Evolutionary conservation across 495 filamentous ascomycete species (phyloP).

Genomic region (Xylaria bambusicola): DNA sequence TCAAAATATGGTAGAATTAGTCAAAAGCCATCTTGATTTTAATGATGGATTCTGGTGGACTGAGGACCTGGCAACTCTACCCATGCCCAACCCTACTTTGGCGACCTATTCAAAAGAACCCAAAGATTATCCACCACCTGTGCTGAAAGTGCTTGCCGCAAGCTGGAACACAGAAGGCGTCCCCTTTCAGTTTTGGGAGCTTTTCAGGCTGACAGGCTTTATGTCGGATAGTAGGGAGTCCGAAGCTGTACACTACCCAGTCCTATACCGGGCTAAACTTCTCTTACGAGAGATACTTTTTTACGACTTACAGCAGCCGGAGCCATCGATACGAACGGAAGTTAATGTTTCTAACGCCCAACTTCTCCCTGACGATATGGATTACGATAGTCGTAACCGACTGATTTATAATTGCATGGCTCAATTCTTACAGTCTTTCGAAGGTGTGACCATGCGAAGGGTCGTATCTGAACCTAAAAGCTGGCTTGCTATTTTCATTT

Average conservation of each 20-base stretch:
- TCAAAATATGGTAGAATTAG: conserved; percentile 39
- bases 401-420: conserved; percentile 50
- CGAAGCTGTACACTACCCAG: conserved; percentile 44
- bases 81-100: conserved; percentile 44
- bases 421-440: conserved; percentile 50
- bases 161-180: conserved; percentile 50
- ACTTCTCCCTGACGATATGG: conserved; percentile 43
- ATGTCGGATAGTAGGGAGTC: conserved; percentile 44
- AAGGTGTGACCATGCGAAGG: conserved; percentile 40
- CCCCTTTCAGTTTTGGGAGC: conserved; percentile 48
- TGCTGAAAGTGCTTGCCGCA: conserved; percentile 44
- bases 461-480: conserved; percentile 39
- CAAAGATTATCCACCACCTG: conserved; percentile 43
- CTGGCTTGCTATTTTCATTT: conserved; percentile 51
- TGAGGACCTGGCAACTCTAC: conserved; percentile 47
- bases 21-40: conserved; percentile 47
- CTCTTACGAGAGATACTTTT: conserved; percentile 52
- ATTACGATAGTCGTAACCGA: conserved; percentile 46
- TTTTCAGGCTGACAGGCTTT: conserved; percentile 45
- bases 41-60: conserved; percentile 56
- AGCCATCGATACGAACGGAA: conserved; percentile 48
- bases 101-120: conserved; percentile 44
- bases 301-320: conserved; percentile 49
- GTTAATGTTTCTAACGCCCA: conserved; percentile 38
- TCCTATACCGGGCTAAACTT: conserved; percentile 50